Evolutionary conservation across 495 filamentous ascomycete species (phyloP).

Genomic region (Lophiotrema nucula): DNA sequence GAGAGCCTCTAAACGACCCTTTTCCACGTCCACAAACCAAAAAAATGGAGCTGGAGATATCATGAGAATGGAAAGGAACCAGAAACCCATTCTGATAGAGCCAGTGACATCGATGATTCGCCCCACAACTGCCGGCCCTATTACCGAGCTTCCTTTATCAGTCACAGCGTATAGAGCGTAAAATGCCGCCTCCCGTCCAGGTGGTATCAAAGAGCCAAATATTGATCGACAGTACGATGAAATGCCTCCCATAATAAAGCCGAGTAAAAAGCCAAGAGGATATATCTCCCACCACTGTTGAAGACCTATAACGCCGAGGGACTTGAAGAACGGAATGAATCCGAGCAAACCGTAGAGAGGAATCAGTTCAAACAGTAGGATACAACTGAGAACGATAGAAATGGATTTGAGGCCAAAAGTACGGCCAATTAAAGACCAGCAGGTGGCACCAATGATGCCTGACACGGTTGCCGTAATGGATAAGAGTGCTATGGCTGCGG

Average conservation of each 20-base stretch:
- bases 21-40: conserved; percentile 85
- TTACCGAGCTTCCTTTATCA: conserved; percentile 92
- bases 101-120: conserved; percentile 85
- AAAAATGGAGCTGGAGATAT: conserved; percentile 81
- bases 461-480: conserved; percentile 82
- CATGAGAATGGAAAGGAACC: conserved; percentile 82
- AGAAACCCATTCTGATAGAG: conserved; percentile 84
- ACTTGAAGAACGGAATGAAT: conserved; percentile 76
- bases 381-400: conserved; percentile 88
- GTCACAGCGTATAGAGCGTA: conserved; percentile 97
- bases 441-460: conserved; percentile 86
- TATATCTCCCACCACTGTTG: conserved; percentile 98
- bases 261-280: conserved; percentile 83
- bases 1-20: too few species aligned
- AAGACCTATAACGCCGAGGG: conserved; percentile 74
- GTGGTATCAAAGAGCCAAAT: conserved; percentile 88
- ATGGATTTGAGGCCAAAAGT: conserved; percentile 64
- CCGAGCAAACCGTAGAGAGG: conserved; percentile 88
- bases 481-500: conserved; percentile 85
- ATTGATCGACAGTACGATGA: conserved; percentile 90
- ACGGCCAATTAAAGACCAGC: conserved; percentile 76
- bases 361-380: conserved; percentile 85
- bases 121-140: conserved; percentile 92
- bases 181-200: conserved; percentile 91
- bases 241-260: conserved; percentile 89